Evolutionary conservation across 2,329 filamentous ascomycete genomes (phyloP).

Genomic region (Hansfordia pulvinata): DNA sequence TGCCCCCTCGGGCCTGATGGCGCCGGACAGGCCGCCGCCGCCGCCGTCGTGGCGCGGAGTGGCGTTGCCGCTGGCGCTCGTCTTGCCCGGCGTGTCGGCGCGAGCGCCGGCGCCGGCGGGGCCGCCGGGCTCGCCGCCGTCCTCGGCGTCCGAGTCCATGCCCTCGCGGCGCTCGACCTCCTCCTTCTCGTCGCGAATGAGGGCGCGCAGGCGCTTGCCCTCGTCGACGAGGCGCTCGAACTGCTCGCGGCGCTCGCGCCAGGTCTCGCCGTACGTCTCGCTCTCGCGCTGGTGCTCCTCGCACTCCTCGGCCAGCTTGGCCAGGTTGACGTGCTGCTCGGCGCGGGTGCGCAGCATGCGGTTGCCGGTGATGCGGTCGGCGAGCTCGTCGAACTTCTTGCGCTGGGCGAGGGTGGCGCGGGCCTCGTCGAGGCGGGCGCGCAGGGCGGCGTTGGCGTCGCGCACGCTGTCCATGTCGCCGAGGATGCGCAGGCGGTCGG

Average conservation of each 20-base stretch:
- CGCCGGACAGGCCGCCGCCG: conserved; percentile 7
- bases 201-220: conserved; percentile 68
- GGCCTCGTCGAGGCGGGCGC: conserved; percentile 63
- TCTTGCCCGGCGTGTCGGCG: conserved; percentile 32
- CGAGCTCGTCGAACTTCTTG: conserved; percentile 77
- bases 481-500: conserved; percentile 67
- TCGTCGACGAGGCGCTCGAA: conserved; percentile 85
- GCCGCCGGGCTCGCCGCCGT: conserved; percentile 26
- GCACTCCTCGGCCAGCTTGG: conserved; percentile 80
- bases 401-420: conserved; percentile 63
- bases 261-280: conserved; percentile 66
- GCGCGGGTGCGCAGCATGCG: conserved; percentile 68
- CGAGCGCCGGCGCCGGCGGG: conserved; percentile 28
- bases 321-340: conserved; percentile 65
- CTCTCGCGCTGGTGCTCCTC: conserved; percentile 76
- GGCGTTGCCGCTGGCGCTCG: conserved; percentile 35
- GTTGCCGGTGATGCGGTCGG: conserved; percentile 76
- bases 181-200: conserved; percentile 92
- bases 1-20: conserved; percentile 15
- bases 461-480: conserved; percentile 66
- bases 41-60: conserved; percentile 33
- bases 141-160: conserved; percentile 57
- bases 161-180: conserved; percentile 81
- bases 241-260: conserved; percentile 73
- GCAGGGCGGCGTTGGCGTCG: conserved; percentile 58